These are phyloP conservation scores for Sclerospora graminicola DNA, from an alignment of 352 stramenopile genomes.

Conservation along the genomic window DNA sequence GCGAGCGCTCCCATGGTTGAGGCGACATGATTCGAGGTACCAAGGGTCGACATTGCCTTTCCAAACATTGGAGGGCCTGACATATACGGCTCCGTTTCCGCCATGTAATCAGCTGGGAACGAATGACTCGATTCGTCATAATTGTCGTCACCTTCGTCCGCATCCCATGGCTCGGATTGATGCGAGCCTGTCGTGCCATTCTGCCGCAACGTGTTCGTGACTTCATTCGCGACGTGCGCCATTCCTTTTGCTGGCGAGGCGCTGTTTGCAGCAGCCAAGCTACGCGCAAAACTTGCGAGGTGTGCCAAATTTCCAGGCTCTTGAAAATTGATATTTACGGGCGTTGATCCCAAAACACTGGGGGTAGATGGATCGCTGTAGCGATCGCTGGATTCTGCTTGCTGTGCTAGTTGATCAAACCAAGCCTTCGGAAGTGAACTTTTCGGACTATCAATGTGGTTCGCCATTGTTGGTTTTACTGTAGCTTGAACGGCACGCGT, in stretches of 20 bases:
- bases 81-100: constrained; percentile 16
- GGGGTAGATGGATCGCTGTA: constrained; percentile 30
- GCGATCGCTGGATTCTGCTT: constrained; percentile 31
- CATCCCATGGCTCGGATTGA: constrained; percentile 49
- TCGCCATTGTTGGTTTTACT: constrained; percentile 59
- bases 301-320: constrained; percentile 64
- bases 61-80: constrained; percentile 6
- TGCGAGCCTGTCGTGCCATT: constrained; percentile 21
- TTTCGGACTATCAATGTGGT: constrained; percentile 57
- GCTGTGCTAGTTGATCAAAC: constrained; percentile 61
- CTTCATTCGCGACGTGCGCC: constrained; percentile 59
- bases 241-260: constrained; percentile 14
- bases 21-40: constrained; percentile 29
- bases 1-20: constrained; percentile 59
- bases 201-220: constrained; percentile 55
- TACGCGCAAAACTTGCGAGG: constrained; percentile 61
- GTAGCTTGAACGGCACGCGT: constrained; percentile 70
- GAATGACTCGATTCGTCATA: constrained; percentile 58
- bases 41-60: constrained; percentile 17
- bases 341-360: constrained; percentile 12
- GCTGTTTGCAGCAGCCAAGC: constrained; percentile 25
- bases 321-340: constrained; percentile 32
- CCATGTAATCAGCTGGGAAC: constrained; percentile 40
- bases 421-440: constrained; percentile 61
- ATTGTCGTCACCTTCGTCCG: constrained; percentile 50